Base-by-base conservation (phyloP, 2,329 filamentous ascomycete species). In the Fusarium sarcochroum region DNA sequence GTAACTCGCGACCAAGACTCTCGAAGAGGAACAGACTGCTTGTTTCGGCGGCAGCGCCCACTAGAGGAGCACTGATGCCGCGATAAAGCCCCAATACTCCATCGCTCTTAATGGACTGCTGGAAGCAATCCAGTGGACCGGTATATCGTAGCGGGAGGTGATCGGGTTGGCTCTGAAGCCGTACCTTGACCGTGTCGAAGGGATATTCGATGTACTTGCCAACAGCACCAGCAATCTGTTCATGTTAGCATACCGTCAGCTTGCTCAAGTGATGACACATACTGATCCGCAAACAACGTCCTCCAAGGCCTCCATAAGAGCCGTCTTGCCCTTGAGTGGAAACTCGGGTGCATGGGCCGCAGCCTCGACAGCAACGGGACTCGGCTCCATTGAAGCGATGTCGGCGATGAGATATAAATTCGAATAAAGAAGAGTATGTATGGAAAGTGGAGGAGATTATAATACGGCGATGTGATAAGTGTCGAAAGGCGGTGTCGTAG, bases 121-220 rank as follows among this genome's bases (percentile, higher is more conserved):
- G 88, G 81, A 99, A 97, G 82, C 96, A 98, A 81, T 99, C 96
- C 68, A 98, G 75, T 0, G 96, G 95, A 0, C 96, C 96, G 7
- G 83, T 89, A 80, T 98, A 98, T 63, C 88, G 90, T 20, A 94
- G 87, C 17, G 93, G 94, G 4, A 93, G 85, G 73, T 91, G 89
- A 78, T 95, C 91, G 34, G 94, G 93, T 79, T 98, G 95, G n/a
- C 95, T 96, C 79, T 99, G 96, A 13, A 99, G 88, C 40, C 96
- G 92, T 63, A 99, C 96, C 82, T 99, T 99, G 79, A 99, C 91
- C 0, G 96, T 99, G 81, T 99, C 96, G 81, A 99, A 99, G 23
- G 96, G 96, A 78, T 98, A 99, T 79, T 99, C 96, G 76, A 99
- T 95, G 79, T 95, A 93, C 83, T 98, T 99, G 66, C 95, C 95